Conservation (phyloP, 2,329 filamentous ascomycete species). For the Emergomyces africanus region DNA sequence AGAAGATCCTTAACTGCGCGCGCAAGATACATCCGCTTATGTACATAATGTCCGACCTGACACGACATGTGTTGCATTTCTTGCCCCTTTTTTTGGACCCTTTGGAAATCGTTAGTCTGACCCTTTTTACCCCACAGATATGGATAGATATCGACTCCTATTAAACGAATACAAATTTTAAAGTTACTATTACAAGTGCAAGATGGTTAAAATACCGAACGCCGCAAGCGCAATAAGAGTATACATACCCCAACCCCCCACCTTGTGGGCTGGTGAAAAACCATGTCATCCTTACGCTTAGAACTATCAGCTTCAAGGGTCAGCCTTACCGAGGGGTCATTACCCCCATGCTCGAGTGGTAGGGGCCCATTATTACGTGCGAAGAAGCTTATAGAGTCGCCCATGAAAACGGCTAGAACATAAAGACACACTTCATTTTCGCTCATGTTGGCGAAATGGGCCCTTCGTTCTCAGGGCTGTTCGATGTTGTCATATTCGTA, state of each 20-base stretch:
- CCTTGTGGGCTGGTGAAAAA: background rate
- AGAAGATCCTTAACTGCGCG: background rate
- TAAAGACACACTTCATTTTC: no score
- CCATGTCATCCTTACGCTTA: background rate
- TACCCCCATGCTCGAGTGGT: background rate
- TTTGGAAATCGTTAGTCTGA: background rate
- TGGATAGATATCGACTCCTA: background rate
- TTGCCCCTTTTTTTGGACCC: background rate
- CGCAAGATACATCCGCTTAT: background rate
- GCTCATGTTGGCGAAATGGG: no score
- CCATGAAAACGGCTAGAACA: no score
- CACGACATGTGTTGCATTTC: background rate
- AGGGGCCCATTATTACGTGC: background rate
- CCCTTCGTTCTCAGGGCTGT: no score
- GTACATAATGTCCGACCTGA: background rate
- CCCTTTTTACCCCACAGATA: background rate
- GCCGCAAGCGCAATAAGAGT: background rate
- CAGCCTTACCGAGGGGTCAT: background rate
- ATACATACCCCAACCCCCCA: background rate
- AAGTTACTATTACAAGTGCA: background rate
- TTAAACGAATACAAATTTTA: background rate
- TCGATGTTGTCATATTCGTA: background rate
- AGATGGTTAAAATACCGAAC: background rate
- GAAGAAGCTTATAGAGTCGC: background rate
- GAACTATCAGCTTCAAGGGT: background rate